These are phyloP conservation scores for Madurella mycetomatis DNA, from an alignment of 2,329 filamentous ascomycete genomes.

Conservation along the genomic window DNA sequence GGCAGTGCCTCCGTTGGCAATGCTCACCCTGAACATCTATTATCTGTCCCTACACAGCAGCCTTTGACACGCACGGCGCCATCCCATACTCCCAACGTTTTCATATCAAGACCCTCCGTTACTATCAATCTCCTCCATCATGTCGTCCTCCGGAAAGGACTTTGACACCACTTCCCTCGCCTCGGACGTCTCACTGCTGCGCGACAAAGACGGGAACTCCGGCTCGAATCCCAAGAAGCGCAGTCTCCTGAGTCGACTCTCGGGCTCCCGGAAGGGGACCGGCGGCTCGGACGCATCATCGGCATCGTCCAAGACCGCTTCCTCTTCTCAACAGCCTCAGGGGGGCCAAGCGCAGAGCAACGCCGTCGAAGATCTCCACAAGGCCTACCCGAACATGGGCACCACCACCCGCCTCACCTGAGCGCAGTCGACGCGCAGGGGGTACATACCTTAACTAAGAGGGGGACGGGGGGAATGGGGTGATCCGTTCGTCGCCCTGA, in stretches of 20 bases:
- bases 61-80: no score
- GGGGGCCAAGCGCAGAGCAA: neutral
- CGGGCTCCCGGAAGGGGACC: neutral
- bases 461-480: no score
- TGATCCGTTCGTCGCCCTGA: no score
- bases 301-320: neutral
- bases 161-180: neutral
- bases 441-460: no score
- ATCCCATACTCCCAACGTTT: no score
- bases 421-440: neutral
- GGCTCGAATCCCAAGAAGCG: neutral
- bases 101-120: no score
- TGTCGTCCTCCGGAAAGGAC: neutral
- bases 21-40: no score
- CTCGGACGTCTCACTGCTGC: conserved; percentile 1
- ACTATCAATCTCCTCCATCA: no score
- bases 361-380: neutral
- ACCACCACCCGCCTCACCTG: neutral
- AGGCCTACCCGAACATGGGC: neutral
- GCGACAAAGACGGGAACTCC: neutral
- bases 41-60: neutral
- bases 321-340: neutral
- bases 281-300: neutral
- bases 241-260: neutral
- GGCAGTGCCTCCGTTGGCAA: neutral